Conservation (phyloP, 768 basidiomycete species). For the Chalciporus pseudorubinellus region DNA sequence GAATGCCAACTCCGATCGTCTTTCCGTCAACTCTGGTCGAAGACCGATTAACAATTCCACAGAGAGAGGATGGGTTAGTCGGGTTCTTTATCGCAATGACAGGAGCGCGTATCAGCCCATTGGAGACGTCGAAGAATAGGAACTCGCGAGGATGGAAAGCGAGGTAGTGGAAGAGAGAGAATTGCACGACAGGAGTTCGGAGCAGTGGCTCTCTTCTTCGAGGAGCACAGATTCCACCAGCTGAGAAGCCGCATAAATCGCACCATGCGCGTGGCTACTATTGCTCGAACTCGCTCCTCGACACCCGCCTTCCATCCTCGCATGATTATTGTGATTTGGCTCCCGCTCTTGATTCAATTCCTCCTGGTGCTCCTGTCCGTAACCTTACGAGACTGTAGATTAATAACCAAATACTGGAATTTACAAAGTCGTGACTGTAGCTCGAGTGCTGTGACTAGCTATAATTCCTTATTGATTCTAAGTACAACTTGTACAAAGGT, state of each 20-base stretch:
- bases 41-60: slow-evolving; percentile 21
- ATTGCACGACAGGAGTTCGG: slow-evolving; percentile 6
- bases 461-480: too few species aligned
- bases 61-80: slow-evolving; percentile 47
- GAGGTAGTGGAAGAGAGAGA: slow-evolving; percentile 29
- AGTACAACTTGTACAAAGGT: too few species aligned
- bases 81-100: slow-evolving; percentile 44
- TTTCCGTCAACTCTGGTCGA: slow-evolving; percentile 31
- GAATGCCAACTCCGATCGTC: slow-evolving; percentile 36
- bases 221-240: slow-evolving; percentile 4
- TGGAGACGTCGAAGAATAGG: slow-evolving; percentile 49
- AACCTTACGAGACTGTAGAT: slow-evolving; percentile 12
- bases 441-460: too few species aligned
- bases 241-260: slow-evolving; percentile 8
- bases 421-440: background rate
- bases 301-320: slow-evolving; percentile 30
- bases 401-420: background rate
- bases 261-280: background rate
- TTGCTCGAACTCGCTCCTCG: slow-evolving; percentile 1
- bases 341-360: slow-evolving; percentile 6
- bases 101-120: slow-evolving; percentile 49
- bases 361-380: slow-evolving; percentile 8
- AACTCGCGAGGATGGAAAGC: slow-evolving; percentile 52
- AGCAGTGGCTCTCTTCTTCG: slow-evolving; percentile 15
- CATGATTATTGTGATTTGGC: slow-evolving; percentile 2